Evolutionary conservation across 2,329 filamentous ascomycete genomes (phyloP).

Genomic region (Talaromyces atroroseus): DNA sequence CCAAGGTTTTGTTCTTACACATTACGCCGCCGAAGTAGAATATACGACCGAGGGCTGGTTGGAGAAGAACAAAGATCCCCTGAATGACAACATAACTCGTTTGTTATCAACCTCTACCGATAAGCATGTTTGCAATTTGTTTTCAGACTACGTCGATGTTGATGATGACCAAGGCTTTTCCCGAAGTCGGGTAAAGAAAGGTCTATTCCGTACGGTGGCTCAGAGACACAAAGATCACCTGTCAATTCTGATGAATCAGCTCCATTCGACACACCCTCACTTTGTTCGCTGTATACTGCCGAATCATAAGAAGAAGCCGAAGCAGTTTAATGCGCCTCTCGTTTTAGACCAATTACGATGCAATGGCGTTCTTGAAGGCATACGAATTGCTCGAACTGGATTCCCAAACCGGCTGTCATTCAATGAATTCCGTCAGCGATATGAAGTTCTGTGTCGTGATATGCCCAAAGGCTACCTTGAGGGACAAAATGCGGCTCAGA

Average conservation of each 20-base stretch:
- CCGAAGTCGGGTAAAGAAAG: conserved; percentile 86
- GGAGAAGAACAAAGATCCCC: conserved; percentile 97
- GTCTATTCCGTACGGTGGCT: conserved; percentile 91
- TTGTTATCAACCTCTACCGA: conserved; percentile 78
- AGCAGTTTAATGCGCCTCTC: conserved; percentile 84
- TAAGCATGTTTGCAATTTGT: conserved; percentile 75
- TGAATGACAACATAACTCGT: conserved; percentile 94
- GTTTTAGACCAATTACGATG: conserved; percentile 96
- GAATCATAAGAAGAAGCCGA: conserved; percentile 95
- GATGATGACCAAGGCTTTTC: conserved; percentile 67
- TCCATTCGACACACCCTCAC: conserved; percentile 94
- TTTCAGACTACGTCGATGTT: conserved; percentile 77
- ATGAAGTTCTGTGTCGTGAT: conserved; percentile 84
- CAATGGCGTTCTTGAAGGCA: conserved; percentile 98
- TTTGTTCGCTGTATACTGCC: conserved; percentile 97
- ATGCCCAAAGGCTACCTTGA: conserved; percentile 90
- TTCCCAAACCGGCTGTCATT: conserved; percentile 93
- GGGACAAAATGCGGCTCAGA: conserved; percentile 73
- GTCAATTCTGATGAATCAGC: conserved; percentile 89
- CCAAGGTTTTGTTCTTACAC: conserved; percentile 91
- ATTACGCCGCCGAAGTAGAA: conserved; percentile 96
- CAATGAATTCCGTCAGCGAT: conserved; percentile 87
- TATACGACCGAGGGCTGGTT: conserved; percentile 94
- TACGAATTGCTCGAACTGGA: conserved; percentile 91
- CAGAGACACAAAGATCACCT: conserved; percentile 97